Conservation (phyloP, 306 rosid genomes). For the Inga leiocalycina region DNA sequence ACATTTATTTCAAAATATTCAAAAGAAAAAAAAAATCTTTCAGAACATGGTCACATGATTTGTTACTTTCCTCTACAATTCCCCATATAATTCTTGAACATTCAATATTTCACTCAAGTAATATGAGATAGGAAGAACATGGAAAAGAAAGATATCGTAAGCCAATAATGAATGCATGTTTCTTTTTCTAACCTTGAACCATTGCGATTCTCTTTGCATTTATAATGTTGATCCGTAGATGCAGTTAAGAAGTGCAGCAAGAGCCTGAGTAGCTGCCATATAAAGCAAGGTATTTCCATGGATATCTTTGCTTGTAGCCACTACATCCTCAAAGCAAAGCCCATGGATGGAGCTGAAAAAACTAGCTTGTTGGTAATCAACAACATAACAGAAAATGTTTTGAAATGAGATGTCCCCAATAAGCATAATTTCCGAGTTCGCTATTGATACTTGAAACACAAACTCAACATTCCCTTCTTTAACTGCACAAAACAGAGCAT, state of each 20-base stretch:
- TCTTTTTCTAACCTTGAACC: constrained; percentile 18
- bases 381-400: not conserved
- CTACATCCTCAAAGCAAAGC: not conserved
- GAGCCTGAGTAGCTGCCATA: not conserved
- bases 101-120: not conserved
- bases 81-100: not conserved
- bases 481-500: not conserved
- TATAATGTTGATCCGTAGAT: constrained; percentile 28
- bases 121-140: not conserved
- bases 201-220: constrained; percentile 30
- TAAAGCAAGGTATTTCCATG: not conserved
- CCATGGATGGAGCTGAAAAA: constrained; percentile 14
- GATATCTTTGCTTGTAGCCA: accelerated
- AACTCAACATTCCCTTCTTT: not conserved
- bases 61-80: not conserved
- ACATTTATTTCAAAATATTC: not conserved
- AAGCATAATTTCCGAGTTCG: not conserved
- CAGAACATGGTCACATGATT: not conserved
- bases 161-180: not conserved
- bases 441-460: not conserved
- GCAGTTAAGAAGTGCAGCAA: not conserved
- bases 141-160: not conserved
- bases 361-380: not conserved
- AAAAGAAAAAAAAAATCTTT: no score
- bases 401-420: accelerated